phyloP scores from a whole-genome alignment of 768 basidiomycete genomes.

The Saitozyma sp. region DNA sequence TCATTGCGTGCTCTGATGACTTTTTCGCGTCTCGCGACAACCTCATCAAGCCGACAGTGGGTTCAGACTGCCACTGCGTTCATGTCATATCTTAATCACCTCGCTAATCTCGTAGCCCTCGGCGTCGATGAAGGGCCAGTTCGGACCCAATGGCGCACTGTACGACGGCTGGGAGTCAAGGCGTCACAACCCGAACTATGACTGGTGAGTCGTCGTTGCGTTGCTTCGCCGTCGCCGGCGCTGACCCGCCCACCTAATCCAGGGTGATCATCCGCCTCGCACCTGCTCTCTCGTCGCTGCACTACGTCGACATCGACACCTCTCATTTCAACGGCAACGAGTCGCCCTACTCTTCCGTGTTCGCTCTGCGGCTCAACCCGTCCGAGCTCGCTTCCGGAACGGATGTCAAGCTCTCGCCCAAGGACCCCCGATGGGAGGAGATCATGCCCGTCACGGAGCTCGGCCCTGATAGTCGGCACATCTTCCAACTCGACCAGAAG shows the following conservation, averaged over 20 bases:
- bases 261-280: slow-evolving; percentile 93
- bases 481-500: slow-evolving; percentile 67
- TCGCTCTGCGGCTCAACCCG: slow-evolving; percentile 56
- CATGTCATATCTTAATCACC: background rate
- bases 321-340: slow-evolving; percentile 84
- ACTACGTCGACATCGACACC: slow-evolving; percentile 91
- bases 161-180: slow-evolving; percentile 93
- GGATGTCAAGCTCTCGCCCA: slow-evolving; percentile 16
- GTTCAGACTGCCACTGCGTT: slow-evolving; percentile 22
- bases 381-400: too few relatives aligned
- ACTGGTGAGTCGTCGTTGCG: slow-evolving; percentile 66
- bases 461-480: slow-evolving; percentile 81
- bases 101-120: slow-evolving; percentile 63
- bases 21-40: slow-evolving; percentile 89
- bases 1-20: slow-evolving; percentile 83
- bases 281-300: slow-evolving; percentile 63
- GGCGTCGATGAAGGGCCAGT: slow-evolving; percentile 87
- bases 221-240: background rate
- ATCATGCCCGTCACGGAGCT: slow-evolving; percentile 73
- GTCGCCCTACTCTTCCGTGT: slow-evolving; percentile 71
- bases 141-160: slow-evolving; percentile 90
- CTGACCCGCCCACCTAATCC: background rate
- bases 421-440: slow-evolving; percentile 62
- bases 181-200: slow-evolving; percentile 80
- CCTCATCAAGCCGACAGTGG: slow-evolving; percentile 77